Evolutionary conservation across 805 yeast species (phyloP).

Genomic region (Hanseniaspora meyeri): DNA sequence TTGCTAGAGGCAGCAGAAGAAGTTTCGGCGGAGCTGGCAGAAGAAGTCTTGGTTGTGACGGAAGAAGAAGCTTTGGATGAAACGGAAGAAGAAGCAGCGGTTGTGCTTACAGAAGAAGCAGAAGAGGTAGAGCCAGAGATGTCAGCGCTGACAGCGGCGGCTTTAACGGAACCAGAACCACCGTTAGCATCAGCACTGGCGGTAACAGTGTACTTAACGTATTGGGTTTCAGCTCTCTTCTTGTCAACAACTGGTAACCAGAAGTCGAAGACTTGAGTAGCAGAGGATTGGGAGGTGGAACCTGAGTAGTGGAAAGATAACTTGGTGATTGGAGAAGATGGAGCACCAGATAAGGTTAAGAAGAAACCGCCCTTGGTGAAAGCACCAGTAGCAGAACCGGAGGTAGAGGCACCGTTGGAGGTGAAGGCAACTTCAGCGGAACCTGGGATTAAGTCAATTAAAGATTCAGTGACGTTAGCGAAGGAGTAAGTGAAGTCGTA

Average conservation of each 20-base stretch:
- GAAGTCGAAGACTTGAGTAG: conserved; percentile 1
- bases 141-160: background rate
- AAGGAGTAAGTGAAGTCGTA: background rate
- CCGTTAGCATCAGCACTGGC: conserved; percentile 6
- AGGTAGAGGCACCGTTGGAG: background rate
- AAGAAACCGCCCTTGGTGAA: conserved; percentile 1
- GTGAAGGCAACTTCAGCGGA: background rate
- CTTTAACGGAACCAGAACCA: conserved; percentile 8
- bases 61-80: background rate
- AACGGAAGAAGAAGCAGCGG: background rate
- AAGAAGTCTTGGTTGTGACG: background rate
- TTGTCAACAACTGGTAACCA: conserved; percentile 8
- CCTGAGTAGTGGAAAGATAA: background rate
- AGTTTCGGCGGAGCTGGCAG: background rate
- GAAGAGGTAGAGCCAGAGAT: background rate
- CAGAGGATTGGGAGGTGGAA: background rate
- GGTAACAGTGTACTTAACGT: conserved; percentile 2
- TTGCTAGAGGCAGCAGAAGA: background rate
- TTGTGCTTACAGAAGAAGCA: conserved; percentile 2
- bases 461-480: background rate
- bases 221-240: background rate
- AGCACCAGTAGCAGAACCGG: conserved; percentile 4
- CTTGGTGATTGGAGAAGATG: background rate
- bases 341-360: conserved; percentile 3
- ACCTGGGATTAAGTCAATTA: background rate